Evolutionary conservation across 306 rosid species (phyloP).

Genomic region (Vicia villosa): DNA sequence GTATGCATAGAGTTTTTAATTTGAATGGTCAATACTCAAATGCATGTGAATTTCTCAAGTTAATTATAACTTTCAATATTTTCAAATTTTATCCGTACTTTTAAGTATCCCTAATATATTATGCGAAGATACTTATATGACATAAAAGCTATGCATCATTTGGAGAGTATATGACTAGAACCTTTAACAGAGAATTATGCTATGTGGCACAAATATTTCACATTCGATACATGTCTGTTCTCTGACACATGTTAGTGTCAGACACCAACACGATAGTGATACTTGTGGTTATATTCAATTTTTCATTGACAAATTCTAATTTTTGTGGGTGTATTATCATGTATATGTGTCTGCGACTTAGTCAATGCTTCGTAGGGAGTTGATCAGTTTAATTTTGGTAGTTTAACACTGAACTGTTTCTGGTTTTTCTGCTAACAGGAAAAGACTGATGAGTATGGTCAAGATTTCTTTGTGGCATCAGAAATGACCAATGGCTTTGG

Average conservation of each 20-base stretch:
- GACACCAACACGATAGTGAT: neutral
- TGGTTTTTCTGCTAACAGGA: slow-evolving; percentile 42
- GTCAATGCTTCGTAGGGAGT: neutral
- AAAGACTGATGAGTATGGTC: slow-evolving; percentile 54
- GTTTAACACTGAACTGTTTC: neutral
- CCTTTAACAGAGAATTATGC: neutral
- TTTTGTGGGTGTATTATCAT: neutral
- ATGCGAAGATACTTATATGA: neutral
- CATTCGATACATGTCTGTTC: neutral
- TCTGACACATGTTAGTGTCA: neutral
- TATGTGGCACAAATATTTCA: neutral
- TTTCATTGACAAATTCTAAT: neutral
- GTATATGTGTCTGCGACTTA: neutral
- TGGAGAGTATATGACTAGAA: neutral
- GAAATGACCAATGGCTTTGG: slow-evolving; percentile 57
- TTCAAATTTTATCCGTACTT: neutral
- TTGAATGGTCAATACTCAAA: neutral
- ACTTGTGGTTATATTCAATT: neutral
- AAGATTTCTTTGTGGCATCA: slow-evolving; percentile 46
- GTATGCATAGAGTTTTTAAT: neutral
- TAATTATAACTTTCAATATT: neutral
- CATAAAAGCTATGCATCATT: neutral
- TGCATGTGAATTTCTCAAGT: neutral
- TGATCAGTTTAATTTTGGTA: neutral
- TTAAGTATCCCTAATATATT: neutral